Conservation (phyloP, 23 red algal genomes). For the Gracilaria domingensis region DNA sequence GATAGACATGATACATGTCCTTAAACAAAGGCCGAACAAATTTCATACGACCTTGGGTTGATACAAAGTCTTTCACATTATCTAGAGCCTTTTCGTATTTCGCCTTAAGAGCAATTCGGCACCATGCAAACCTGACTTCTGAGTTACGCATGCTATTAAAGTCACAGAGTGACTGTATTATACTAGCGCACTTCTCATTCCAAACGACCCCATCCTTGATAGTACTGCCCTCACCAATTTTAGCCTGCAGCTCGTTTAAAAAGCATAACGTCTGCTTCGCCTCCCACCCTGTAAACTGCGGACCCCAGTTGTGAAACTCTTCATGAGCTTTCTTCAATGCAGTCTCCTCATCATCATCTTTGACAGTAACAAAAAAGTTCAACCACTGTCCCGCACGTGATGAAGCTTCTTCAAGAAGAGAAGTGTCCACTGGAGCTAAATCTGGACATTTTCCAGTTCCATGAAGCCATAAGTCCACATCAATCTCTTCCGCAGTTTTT, state of each 20-base stretch:
- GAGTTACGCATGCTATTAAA: constrained; percentile 56
- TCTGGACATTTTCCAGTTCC: constrained; percentile 63
- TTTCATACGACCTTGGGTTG: constrained; percentile 76
- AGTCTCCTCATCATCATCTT: constrained; percentile 43
- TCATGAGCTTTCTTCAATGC: background rate
- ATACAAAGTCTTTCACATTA: constrained; percentile 68
- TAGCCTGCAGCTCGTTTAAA: constrained; percentile 27
- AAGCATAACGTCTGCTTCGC: constrained; percentile 54
- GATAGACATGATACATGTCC: constrained; percentile 52
- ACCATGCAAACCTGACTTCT: constrained; percentile 75
- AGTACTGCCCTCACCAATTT: constrained; percentile 10
- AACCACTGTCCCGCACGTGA: constrained; percentile 41
- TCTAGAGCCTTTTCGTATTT: constrained; percentile 55
- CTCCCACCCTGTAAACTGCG: constrained; percentile 37
- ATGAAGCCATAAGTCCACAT: constrained; percentile 65
- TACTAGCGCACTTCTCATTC: constrained; percentile 28
- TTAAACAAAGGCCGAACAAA: constrained; percentile 76
- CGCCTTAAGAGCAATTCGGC: constrained; percentile 49
- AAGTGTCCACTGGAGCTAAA: constrained; percentile 60
- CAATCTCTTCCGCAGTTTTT: constrained; percentile 43
- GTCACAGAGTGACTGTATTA: constrained; percentile 25
- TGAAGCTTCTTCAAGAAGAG: constrained; percentile 56
- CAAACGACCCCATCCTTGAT: constrained; percentile 27
- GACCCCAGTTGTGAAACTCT: background rate
- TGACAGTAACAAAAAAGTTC: constrained; percentile 1